Percentiles rank a stretch among this genome's conserved stretches.
Conservation (phyloP, 208 protist genomes). For the Trypanosoma rangeli region DNA sequence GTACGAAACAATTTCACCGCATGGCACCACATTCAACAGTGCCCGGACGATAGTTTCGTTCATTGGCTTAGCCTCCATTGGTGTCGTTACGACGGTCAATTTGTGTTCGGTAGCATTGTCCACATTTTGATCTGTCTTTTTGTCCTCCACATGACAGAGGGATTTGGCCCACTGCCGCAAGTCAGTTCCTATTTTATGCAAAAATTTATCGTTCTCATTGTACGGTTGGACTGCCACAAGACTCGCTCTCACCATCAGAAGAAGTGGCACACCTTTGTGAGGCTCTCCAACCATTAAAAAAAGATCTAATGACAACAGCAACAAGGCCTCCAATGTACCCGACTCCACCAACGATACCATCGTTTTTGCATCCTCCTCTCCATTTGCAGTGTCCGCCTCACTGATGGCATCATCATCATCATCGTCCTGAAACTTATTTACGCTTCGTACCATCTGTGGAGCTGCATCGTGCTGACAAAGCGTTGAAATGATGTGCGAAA, state of each 20-base stretch:
- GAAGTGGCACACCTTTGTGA: conserved; percentile 1
- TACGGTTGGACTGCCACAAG: conserved; percentile 10
- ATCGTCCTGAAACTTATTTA: conserved; percentile 11
- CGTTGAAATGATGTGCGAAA: conserved; percentile 10
- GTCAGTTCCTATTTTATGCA: conserved; percentile 7
- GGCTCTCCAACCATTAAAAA: conserved; percentile 6
- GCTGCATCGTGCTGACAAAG: conserved; percentile 20
- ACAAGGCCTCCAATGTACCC: conserved; percentile 8
- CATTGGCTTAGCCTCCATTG: neutral
- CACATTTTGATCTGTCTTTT: neutral
- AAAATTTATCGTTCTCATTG: conserved; percentile 13
- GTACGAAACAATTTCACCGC: neutral
- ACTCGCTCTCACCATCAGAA: conserved; percentile 21
- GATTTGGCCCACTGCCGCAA: conserved; percentile 8
- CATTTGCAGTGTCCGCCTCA: conserved; percentile 4
- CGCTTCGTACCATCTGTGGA: conserved; percentile 18
- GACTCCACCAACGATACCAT: neutral
- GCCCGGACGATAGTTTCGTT: neutral
- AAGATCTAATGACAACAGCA: conserved; percentile 14
- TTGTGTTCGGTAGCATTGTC: neutral
- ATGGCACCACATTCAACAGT: conserved; percentile 7
- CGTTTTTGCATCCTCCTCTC: conserved; percentile 2
- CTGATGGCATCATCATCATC: neutral
- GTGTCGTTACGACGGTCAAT: neutral
- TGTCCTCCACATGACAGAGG: conserved; percentile 3